Percentiles rank a stretch among this genome's conserved stretches.
These are phyloP conservation scores for Ramalina peruviana DNA, from an alignment of 495 filamentous ascomycete genomes.

Conservation along the genomic window DNA sequence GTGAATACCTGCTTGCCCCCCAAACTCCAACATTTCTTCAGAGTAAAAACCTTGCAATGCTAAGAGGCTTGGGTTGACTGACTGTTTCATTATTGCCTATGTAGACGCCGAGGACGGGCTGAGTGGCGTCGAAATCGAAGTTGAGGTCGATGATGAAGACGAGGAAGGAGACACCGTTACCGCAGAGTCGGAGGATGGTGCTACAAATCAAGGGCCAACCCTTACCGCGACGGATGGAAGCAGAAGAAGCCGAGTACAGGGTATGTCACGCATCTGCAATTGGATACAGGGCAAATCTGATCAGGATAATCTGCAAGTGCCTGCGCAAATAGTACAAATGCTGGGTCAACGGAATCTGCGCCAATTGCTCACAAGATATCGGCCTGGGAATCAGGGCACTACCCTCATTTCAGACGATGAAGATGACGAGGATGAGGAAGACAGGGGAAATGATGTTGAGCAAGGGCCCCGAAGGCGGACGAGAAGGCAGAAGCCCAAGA, in stretches of 20 bases:
- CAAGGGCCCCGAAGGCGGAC: slow-evolving; percentile 17
- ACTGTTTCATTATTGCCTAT: too few relatives aligned
- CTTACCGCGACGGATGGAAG: neutral
- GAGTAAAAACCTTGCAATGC: neutral
- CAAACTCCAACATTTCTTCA: neutral
- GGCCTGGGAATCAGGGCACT: slow-evolving; percentile 17
- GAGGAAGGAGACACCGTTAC: slow-evolving; percentile 23
- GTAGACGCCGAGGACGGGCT: slow-evolving; percentile 15
- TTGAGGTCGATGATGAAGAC: slow-evolving; percentile 30
- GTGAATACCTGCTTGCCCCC: slow-evolving; percentile 9
- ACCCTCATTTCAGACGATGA: slow-evolving; percentile 24
- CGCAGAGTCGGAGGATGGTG: slow-evolving; percentile 6
- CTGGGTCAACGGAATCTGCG: slow-evolving; percentile 25
- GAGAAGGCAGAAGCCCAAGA: slow-evolving; percentile 22
- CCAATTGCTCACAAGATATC: slow-evolving; percentile 21
- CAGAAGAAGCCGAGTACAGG: slow-evolving; percentile 6
- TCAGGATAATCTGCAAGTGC: slow-evolving; percentile 1
- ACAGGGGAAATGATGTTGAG: slow-evolving; percentile 6
- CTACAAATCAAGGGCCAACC: neutral
- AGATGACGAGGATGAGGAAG: slow-evolving; percentile 28
- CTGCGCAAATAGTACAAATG: slow-evolving; percentile 25
- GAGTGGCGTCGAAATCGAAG: slow-evolving; percentile 34
- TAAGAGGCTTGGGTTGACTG: neutral
- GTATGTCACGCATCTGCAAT: slow-evolving; percentile 1
- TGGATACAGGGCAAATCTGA: neutral